These are phyloP conservation scores for Waltergamsia citrina DNA, from an alignment of 2,329 filamentous ascomycete genomes.

Conservation along the genomic window DNA sequence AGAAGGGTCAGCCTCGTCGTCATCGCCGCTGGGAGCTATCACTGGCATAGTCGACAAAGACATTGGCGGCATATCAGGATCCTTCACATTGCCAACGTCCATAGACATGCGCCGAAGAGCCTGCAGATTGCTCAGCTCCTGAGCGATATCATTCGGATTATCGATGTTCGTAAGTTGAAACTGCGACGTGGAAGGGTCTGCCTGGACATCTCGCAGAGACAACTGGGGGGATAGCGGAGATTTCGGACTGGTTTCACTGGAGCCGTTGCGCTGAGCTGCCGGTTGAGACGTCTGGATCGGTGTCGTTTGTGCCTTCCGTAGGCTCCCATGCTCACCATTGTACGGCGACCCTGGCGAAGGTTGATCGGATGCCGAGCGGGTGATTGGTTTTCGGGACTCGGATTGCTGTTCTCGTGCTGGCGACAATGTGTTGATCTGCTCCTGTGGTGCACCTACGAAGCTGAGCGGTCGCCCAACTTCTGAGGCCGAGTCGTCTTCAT, in stretches of 20 bases:
- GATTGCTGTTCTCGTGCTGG: constrained; percentile 17
- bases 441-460: constrained; percentile 53
- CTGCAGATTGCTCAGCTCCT: constrained; percentile 87
- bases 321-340: constrained; percentile 20
- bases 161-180: constrained; percentile 87
- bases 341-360: constrained; percentile 14
- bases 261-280: constrained; percentile 21
- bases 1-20: constrained; percentile 81
- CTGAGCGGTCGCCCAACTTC: constrained; percentile 57
- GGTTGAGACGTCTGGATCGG: constrained; percentile 26
- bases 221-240: constrained; percentile 42
- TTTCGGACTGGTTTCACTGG: constrained; percentile 28
- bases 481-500: constrained; percentile 55
- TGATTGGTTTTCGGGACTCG: constrained; percentile 24
- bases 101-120: constrained; percentile 89
- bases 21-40: constrained; percentile 60
- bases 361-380: constrained; percentile 37
- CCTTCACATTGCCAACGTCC: constrained; percentile 68
- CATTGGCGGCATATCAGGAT: constrained; percentile 66
- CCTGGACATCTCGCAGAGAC: constrained; percentile 43
- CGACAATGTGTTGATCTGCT: constrained; percentile 32
- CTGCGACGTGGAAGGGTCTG: constrained; percentile 52
- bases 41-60: constrained; percentile 61
- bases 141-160: constrained; percentile 78
- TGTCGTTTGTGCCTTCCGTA: constrained; percentile 34